These are phyloP conservation scores for Ogataea henricii DNA, from an alignment of 805 yeast genomes.

Conservation along the genomic window DNA sequence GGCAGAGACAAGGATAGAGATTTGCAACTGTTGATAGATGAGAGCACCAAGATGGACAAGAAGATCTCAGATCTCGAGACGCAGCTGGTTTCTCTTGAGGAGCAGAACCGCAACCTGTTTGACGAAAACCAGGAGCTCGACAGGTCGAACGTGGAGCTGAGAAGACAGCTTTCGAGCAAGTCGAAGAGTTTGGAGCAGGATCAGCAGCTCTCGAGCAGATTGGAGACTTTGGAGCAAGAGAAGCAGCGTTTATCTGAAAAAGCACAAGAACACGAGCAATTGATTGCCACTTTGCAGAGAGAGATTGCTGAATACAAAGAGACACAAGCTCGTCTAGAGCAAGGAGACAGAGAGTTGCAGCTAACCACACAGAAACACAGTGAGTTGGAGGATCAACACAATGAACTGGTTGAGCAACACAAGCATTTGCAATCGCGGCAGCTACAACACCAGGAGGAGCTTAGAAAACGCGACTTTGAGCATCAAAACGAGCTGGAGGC, in stretches of 20 bases:
- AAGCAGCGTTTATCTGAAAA: conserved; percentile 14
- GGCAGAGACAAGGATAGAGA: conserved; percentile 40
- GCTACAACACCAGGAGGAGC: neutral
- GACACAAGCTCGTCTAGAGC: neutral
- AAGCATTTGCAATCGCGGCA: neutral
- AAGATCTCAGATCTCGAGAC: conserved; percentile 42
- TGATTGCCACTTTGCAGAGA: conserved; percentile 12
- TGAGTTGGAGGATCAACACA: conserved; percentile 4
- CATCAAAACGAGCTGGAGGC: conserved; percentile 7
- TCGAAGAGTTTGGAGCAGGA: conserved; percentile 10
- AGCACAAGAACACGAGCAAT: conserved; percentile 12
- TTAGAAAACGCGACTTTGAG: neutral
- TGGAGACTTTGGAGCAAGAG: conserved; percentile 10
- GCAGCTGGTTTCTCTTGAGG: conserved; percentile 19
- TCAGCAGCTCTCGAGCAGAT: conserved; percentile 14
- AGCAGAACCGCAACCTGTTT: conserved; percentile 13
- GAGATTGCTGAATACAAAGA: conserved; percentile 9
- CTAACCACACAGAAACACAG: neutral
- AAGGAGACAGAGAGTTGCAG: conserved; percentile 1
- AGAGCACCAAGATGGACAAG: conserved; percentile 51
- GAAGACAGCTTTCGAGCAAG: conserved; percentile 14
- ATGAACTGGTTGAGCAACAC: neutral
- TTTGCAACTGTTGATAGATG: conserved; percentile 45
- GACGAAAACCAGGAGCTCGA: conserved; percentile 7
- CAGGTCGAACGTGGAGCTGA: conserved; percentile 8